These are phyloP conservation scores for Yamadazyma phyllophila DNA, from an alignment of 805 yeast species.

Conservation along the genomic window DNA sequence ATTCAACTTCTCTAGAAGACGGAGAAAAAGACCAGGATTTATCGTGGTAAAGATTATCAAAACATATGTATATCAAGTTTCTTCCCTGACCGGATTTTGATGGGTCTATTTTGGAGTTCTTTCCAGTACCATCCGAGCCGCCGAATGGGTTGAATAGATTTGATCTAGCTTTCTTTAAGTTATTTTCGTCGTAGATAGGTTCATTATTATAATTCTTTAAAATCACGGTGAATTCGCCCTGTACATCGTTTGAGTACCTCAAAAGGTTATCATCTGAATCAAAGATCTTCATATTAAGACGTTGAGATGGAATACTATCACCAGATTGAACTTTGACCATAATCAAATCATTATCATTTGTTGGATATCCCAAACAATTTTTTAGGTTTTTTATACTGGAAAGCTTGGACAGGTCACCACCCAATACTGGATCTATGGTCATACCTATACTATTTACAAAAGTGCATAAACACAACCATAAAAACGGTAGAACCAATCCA, in stretches of 20 bases:
- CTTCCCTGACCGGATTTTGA: conserved; percentile 22
- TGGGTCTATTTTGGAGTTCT: conserved; percentile 14
- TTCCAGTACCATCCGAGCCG: conserved; percentile 2
- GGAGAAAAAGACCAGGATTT: conserved; percentile 43
- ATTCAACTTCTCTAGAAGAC: conserved; percentile 28
- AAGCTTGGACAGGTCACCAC: conserved; percentile 27
- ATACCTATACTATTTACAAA: conserved; percentile 29
- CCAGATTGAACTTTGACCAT: conserved; percentile 32
- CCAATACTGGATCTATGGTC: conserved; percentile 31
- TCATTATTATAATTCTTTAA: conserved; percentile 37
- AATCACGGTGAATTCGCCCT: conserved; percentile 30
- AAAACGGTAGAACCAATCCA: neutral
- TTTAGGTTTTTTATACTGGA: conserved; percentile 29
- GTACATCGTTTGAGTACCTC: conserved; percentile 29
- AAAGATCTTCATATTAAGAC: conserved; percentile 33
- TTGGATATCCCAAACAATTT: conserved; percentile 37
- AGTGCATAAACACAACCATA: conserved; percentile 1
- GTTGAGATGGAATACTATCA: conserved; percentile 30
- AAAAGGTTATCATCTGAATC: conserved; percentile 37
- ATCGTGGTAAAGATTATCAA: conserved; percentile 41
- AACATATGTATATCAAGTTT: conserved; percentile 36
- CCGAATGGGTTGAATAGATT: conserved; percentile 11
- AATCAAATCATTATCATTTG: conserved; percentile 37
- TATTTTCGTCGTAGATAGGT: conserved; percentile 7
- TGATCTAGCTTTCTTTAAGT: conserved; percentile 6